Evolutionary conservation across 176 grass and related monocot genomes (phyloP).

Genomic region (Phoenix roebelenii): DNA sequence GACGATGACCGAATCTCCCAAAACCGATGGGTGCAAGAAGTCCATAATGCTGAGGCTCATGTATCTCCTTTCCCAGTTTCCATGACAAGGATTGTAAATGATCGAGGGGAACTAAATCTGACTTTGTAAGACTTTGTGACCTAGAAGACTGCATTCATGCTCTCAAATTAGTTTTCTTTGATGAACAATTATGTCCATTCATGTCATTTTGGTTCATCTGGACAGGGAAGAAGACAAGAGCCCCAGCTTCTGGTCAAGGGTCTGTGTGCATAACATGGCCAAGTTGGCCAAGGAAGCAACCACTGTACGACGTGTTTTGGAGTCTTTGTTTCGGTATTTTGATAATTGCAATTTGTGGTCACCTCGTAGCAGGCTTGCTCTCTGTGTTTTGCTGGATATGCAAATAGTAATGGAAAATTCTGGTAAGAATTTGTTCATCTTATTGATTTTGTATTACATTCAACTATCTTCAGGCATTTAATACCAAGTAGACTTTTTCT

Average conservation of each 20-base stretch:
- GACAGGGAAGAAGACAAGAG: conserved; percentile 64
- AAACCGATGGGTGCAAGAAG: conserved; percentile 52
- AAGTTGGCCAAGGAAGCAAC: conserved; percentile 90
- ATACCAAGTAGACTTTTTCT: too few species aligned
- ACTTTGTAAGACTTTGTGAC: conserved; percentile 27
- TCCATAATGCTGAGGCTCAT: conserved; percentile 55
- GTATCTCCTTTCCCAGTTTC: conserved; percentile 30
- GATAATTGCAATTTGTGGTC: conserved; percentile 76
- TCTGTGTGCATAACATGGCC: conserved; percentile 96
- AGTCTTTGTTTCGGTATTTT: conserved; percentile 95
- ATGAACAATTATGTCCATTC: conserved; percentile 13
- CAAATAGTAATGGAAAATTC: conserved; percentile 82
- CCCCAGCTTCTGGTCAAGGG: conserved; percentile 87
- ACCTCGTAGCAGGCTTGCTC: conserved; percentile 61
- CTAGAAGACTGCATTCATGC: too few species aligned
- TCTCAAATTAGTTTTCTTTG: too few species aligned
- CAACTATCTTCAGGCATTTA: too few species aligned
- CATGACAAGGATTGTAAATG: conserved; percentile 49
- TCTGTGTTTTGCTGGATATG: conserved; percentile 80
- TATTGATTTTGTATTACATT: conserved; percentile 12
- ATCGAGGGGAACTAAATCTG: conserved; percentile 15
- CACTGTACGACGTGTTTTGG: conserved; percentile 75
- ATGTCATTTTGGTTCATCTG: conserved; percentile 19
- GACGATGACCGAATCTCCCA: conserved; percentile 26
- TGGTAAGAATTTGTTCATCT: conserved; percentile 36